Evolutionary conservation across 768 basidiomycete genomes (phyloP), one percentile per base, ranked within the genome.

Genomic region (Paxillus involutus): DNA sequence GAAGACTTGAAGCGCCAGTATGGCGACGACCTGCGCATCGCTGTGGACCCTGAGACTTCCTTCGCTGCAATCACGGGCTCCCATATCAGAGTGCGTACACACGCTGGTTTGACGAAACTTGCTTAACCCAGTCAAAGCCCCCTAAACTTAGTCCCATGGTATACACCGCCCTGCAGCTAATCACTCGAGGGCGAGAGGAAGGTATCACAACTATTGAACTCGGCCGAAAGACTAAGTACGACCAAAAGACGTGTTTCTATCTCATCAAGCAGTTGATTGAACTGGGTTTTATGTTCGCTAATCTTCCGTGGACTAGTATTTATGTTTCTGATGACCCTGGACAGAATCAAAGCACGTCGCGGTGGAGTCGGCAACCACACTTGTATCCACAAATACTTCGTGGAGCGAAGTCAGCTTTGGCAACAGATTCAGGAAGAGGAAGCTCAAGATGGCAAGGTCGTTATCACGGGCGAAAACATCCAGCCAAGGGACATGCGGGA

Each of bases 161-260:
- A 3, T 95, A 93, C 66, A 82, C 84, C 14, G 84, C 87, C 6
- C 79, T 96, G 13, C 91, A 94, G 65, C 76, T 92, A 42, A 84
- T 96, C 59, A 87, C 91, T n/a, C 80, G 89, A 36, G 89, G 88
- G 3, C 75, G 92, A 55, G 87, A 89, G 53, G 73, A 79, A 17
- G 93, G 93, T 11, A 80, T 91, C 14, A 87, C 89, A 7, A 85
- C 89, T 44, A 82, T 93, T 12, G 81, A 89, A 32, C 77, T 96
- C 13, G 89, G 89, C 24, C 83, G 83, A 60, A 77, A 82, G 63
- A 86, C 92, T 10, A 83, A 82, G 46, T 93, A 95, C 63, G 92
- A 94, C 64, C 90, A 91, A 65, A 94, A 94, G 70, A 89, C 89
- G 2, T 91, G 91, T 58, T 91, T 91, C 67, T 94, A 95, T 70